Base-by-base conservation (phyloP, 805 yeast genomes). In the Scheffersomyces ergatensis region DNA sequence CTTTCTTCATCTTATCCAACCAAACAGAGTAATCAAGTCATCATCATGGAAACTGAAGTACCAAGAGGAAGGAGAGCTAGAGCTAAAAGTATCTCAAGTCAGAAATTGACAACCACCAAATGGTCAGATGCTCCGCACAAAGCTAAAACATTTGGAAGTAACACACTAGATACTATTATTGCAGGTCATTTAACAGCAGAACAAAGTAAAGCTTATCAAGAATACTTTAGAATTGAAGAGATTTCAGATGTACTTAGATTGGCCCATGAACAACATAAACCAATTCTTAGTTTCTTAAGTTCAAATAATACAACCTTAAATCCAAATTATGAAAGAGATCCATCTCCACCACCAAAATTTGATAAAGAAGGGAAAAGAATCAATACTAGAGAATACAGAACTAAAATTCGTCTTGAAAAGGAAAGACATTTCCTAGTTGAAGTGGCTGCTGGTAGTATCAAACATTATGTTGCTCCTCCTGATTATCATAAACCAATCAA, bases 291-390 rank as follows among this genome's bases (percentile, higher is more conserved):
- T 27, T 63, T 77, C 13, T 67, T 76, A 9, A 83, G 83, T 0
- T 67, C 73, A 8, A 58, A 60, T 5, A 46, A 54, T 14, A 40
- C 42, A 17, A 44, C 42, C 4, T 31, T 39, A 4, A 49, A 53
- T 37, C 73, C 77, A 0, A 66, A 64, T 39, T 71, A 65, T 48
- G 50, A 57, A 37, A 50, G 79, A 45, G 87, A 95, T 2, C 89
- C 90, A 0, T 87, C 96, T 2, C 98, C 98, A 0, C 89, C 97
- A 2, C 99, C 99, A 1, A 78, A 77, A 42, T 93, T 93, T 62
- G 98, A 93, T 63, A 61, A 72, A 23, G 63, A 68, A 17, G 99
- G 99, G 34, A 83, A 80, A 57, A 81, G 98, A 54, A 80, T 79
- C 8, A 93, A 93, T 58, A 89, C 98, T 0, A 67, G 95, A 40